A percentile compares a stretch with the other conserved stretches of the same genome.
Evolutionary conservation across 176 grass and related monocot genomes (phyloP).

Genomic region (Coix lacrymajobi): DNA sequence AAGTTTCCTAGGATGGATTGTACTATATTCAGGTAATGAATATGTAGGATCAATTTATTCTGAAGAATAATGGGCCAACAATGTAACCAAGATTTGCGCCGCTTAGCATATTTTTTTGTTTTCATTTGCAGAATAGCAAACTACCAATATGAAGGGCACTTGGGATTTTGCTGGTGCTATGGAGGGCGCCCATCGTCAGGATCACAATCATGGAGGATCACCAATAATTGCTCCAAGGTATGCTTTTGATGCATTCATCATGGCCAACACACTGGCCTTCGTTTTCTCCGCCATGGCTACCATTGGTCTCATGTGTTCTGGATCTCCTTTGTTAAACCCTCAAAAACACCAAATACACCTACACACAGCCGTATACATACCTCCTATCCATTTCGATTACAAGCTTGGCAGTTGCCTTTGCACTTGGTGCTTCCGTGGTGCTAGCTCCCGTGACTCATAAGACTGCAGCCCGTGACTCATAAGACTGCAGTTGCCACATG

Average conservation of each 20-base stretch:
- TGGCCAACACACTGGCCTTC: background rate
- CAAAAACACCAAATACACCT: too few relatives aligned
- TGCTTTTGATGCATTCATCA: background rate
- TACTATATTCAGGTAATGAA: background rate
- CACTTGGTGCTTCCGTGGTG: background rate
- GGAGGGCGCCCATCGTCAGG: too few relatives aligned
- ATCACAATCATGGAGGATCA: background rate
- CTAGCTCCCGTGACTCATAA: background rate
- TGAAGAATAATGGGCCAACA: too few relatives aligned
- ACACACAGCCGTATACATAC: fast-evolving
- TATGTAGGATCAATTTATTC: too few relatives aligned
- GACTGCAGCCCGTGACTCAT: background rate
- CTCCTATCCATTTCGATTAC: too few relatives aligned
- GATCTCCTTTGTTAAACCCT: background rate
- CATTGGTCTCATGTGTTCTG: background rate
- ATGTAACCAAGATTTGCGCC: too few relatives aligned
- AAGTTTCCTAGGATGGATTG: too few relatives aligned
- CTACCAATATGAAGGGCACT: too few relatives aligned
- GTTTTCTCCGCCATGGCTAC: background rate
- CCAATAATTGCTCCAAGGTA: background rate
- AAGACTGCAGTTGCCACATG: background rate
- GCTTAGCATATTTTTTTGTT: too few relatives aligned
- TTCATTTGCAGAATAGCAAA: too few relatives aligned
- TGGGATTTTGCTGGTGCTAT: too few relatives aligned
- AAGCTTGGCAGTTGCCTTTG: background rate